These are phyloP conservation scores for Solanum hybrid DNA, from an alignment of 305 asterid genomes.

Conservation along the genomic window DNA sequence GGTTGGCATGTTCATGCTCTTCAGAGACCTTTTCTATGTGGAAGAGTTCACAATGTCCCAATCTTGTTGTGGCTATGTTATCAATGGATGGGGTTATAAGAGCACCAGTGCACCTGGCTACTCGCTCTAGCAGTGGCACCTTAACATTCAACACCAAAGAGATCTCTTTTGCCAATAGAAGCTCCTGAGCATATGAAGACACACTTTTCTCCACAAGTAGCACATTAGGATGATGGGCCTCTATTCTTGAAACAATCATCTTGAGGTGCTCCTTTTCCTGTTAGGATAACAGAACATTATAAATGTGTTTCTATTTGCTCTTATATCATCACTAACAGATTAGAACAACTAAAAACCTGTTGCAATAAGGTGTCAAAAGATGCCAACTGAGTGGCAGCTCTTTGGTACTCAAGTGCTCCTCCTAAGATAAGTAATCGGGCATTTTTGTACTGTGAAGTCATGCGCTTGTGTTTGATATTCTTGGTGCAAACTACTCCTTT, in stretches of 20 bases:
- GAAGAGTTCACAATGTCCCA: slow-evolving; percentile 89
- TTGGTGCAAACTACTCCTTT: slow-evolving; percentile 94
- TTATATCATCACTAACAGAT: neutral
- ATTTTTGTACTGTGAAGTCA: slow-evolving; percentile 80
- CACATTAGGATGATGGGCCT: slow-evolving; percentile 84
- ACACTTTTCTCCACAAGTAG: slow-evolving; percentile 93
- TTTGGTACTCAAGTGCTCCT: slow-evolving; percentile 93
- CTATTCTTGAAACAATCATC: slow-evolving; percentile 75
- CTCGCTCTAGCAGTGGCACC: slow-evolving; percentile 65
- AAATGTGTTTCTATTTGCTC: slow-evolving; percentile 3
- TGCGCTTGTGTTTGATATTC: slow-evolving; percentile 94
- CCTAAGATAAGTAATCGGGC: slow-evolving; percentile 80
- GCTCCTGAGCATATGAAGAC: slow-evolving; percentile 86
- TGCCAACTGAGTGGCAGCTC: slow-evolving; percentile 75
- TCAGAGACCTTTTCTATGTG: slow-evolving; percentile 69
- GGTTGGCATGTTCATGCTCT: slow-evolving; percentile 63
- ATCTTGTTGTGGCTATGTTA: slow-evolving; percentile 50
- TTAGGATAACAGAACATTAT: slow-evolving; percentile 6
- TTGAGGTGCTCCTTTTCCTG: slow-evolving; percentile 89
- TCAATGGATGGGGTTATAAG: slow-evolving; percentile 69
- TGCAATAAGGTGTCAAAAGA: slow-evolving; percentile 78
- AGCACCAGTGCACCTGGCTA: slow-evolving; percentile 93
- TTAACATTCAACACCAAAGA: slow-evolving; percentile 86
- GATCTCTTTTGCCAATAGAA: slow-evolving; percentile 75
- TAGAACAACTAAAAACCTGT: slow-evolving; percentile 43